These are phyloP conservation scores for Coemansia sp. DNA, from an alignment of 192 early-diverging fungal species.

Conservation along the genomic window DNA sequence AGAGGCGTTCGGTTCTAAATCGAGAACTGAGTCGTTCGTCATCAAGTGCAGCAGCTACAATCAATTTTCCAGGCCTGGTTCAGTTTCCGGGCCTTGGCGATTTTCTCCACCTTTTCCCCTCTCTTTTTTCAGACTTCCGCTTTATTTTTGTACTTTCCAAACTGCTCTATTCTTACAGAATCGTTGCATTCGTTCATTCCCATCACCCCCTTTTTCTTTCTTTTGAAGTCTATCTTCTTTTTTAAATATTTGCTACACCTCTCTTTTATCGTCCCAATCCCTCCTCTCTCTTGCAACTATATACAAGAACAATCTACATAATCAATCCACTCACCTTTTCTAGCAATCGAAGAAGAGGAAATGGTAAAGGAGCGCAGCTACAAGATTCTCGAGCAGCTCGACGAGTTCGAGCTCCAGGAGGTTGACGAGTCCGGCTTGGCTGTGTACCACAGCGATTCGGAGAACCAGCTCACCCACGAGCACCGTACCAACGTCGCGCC, in stretches of 20 bases:
- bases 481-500: conserved; percentile 38
- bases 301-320: background rate
- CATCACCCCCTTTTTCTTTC: too few relatives aligned
- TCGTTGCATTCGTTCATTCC: too few relatives aligned
- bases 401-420: conserved; percentile 51
- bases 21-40: too few relatives aligned
- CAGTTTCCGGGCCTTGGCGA: too few relatives aligned
- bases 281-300: background rate
- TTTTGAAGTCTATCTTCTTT: too few relatives aligned
- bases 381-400: conserved; percentile 55
- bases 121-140: too few relatives aligned
- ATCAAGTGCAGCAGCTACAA: too few relatives aligned
- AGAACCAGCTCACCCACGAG: conserved; percentile 31
- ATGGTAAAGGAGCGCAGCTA: conserved; percentile 52
- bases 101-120: too few relatives aligned
- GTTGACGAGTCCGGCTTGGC: conserved; percentile 23
- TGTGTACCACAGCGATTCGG: conserved; percentile 23
- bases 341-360: conserved; percentile 7
- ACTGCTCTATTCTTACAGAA: too few relatives aligned
- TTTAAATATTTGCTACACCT: background rate
- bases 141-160: too few relatives aligned
- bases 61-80: too few relatives aligned
- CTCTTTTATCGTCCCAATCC: background rate
- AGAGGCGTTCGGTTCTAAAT: too few relatives aligned
- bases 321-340: conserved; percentile 4